Conservation (phyloP, 2,329 filamentous ascomycete species). For the Colletotrichum nymphaeae region DNA sequence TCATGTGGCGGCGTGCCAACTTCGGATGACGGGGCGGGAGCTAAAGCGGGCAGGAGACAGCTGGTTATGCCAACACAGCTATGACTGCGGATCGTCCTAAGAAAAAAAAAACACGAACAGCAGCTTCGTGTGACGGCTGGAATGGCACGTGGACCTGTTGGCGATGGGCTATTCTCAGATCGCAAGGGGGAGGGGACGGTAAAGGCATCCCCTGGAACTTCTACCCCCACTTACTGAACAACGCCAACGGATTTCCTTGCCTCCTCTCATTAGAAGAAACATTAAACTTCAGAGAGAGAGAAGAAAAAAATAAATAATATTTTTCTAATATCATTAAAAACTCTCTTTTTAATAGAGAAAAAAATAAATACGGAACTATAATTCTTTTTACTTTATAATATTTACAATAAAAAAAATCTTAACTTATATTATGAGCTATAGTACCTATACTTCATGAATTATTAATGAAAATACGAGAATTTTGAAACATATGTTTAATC, state of each 20-base stretch:
- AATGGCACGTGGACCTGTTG: constrained; percentile 1
- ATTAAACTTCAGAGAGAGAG: too few relatives aligned
- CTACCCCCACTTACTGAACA: background rate
- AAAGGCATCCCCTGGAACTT: background rate
- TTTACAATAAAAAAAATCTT: too few relatives aligned
- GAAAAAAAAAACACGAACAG: background rate
- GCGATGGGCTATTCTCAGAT: background rate
- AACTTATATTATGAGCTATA: too few relatives aligned
- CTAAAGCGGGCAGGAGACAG: background rate
- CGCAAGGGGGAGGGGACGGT: background rate
- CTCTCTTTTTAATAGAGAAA: too few relatives aligned
- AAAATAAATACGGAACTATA: background rate
- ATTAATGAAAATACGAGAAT: too few relatives aligned
- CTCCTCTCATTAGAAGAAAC: too few relatives aligned
- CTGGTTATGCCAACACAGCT: background rate
- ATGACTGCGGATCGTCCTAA: background rate
- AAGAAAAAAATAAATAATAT: too few relatives aligned
- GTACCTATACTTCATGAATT: too few relatives aligned
- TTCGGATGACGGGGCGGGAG: background rate
- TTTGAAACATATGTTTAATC: too few relatives aligned
- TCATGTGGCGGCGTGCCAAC: background rate
- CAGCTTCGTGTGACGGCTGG: background rate
- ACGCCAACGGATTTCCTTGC: too few relatives aligned
- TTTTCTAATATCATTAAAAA: too few relatives aligned
- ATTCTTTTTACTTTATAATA: background rate